Evolutionary conservation across 176 grass and related monocot genomes (phyloP), one percentile per base, ranked within the genome.

Genomic region (Calamus simplicifolius): DNA sequence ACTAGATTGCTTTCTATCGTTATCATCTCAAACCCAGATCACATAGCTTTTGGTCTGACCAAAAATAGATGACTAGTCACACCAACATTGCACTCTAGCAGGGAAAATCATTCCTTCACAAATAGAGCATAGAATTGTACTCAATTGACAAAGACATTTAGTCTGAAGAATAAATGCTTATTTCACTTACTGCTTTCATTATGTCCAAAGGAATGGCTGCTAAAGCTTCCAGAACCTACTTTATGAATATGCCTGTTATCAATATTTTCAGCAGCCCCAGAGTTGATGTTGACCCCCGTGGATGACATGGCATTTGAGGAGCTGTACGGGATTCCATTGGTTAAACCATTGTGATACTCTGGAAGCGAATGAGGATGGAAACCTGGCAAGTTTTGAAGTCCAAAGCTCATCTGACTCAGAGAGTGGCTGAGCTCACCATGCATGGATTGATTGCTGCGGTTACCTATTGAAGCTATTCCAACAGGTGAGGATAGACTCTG

Each of bases 351-450:
- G 50, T 82, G 68, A 61, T 74, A 69, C 14, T 85, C 81, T 31
- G 89, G 89, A 23, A 95, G 72, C 31, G 89, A 95, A 66, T 95
- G 75, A 64, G 86, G 83, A 66, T 95, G 89, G 49, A 89, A 79
- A 48, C 63, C 59, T 73, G 54, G 49, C 67, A 83, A 48, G 66
- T 77, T 77, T 77, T 87, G 82, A 64, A 90, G 74, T 59, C 63
- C 77, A 29, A 71, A 90, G 65, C 81, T 95, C 71, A 79, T 80
- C 64, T 76, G 73, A 58, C 80, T 64, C 6, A 95, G 56, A 29
- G 90, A 87, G 35, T 87, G 73, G 63, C 77, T 86, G 16, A 89
- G 55, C 26, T 89, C 86, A 67, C 19, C 56, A 52, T 75, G 56
- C 27, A 55, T 23, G 54, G 66, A 54, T 63, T 77, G 76, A 61